A percentile compares a stretch with the other conserved stretches of the same genome.
phyloP scores from a whole-genome alignment of 768 basidiomycete species.

The Cyclocybe aegerita region DNA sequence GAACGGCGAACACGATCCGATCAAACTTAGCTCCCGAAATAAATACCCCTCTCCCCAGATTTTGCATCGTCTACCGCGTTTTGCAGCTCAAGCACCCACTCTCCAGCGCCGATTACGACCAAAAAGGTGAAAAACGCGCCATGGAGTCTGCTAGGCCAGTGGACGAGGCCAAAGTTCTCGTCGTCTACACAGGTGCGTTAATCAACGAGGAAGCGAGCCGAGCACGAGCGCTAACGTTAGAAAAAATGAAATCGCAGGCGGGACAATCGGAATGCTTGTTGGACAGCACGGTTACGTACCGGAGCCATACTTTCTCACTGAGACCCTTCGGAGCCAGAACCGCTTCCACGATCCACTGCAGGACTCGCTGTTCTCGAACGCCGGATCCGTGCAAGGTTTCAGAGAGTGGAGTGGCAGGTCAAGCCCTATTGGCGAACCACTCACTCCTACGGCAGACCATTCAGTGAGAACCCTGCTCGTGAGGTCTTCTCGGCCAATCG shows the following conservation, averaged over 20 bases:
- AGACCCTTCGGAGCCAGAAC: constrained; percentile 77
- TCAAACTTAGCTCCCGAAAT: neutral
- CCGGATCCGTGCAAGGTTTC: constrained; percentile 76
- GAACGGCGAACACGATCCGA: constrained; percentile 4
- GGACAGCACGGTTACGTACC: constrained; percentile 78
- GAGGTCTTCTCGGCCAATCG: constrained; percentile 70
- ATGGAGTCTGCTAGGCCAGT: constrained; percentile 53
- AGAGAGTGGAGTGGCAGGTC: constrained; percentile 73
- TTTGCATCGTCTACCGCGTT: neutral
- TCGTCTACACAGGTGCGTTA: constrained; percentile 73
- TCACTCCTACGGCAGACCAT: constrained; percentile 25
- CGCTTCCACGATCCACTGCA: constrained; percentile 92
- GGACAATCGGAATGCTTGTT: constrained; percentile 88
- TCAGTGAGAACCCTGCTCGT: constrained; percentile 47
- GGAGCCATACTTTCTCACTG: constrained; percentile 85
- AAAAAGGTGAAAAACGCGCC: constrained; percentile 3
- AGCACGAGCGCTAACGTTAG: neutral
- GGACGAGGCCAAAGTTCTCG: constrained; percentile 79
- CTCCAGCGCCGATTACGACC: neutral
- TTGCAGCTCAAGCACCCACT: neutral
- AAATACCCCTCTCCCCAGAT: too few species aligned
- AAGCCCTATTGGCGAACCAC: constrained; percentile 40
- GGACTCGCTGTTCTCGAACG: constrained; percentile 83
- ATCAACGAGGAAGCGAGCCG: neutral
- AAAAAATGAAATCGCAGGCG: constrained; percentile 36